Evolutionary conservation across 2,329 filamentous ascomycete species (phyloP).

Genomic region (Fusarium cyanostomum): DNA sequence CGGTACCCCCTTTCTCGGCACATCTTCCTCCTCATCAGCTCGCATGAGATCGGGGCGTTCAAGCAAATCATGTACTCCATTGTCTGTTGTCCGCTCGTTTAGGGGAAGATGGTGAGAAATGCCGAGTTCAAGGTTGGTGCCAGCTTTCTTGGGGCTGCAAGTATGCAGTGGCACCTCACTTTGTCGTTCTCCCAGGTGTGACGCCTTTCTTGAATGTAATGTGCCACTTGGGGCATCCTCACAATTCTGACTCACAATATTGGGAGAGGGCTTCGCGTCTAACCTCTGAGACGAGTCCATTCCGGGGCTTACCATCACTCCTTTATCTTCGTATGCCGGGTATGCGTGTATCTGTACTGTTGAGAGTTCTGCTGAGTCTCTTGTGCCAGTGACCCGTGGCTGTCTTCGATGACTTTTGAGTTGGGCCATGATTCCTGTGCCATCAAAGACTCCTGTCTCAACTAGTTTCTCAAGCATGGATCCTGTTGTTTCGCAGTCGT

Average conservation of each 20-base stretch:
- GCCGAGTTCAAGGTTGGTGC: not conserved
- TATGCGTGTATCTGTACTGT: not conserved
- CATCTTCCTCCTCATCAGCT: not conserved
- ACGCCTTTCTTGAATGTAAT: not conserved
- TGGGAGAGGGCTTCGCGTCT: not conserved
- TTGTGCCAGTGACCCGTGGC: not conserved
- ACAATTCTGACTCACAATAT: not conserved
- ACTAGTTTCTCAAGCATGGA: slow-evolving; percentile 22
- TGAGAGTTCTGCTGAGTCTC: not conserved
- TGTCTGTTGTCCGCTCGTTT: not conserved
- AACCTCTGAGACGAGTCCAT: not conserved
- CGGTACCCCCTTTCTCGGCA: not conserved
- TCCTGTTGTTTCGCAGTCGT: not conserved
- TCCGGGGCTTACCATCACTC: slow-evolving; percentile 26
- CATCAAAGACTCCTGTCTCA: slow-evolving; percentile 33
- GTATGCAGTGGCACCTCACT: not conserved
- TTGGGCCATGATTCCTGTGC: slow-evolving; percentile 7
- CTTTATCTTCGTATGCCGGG: slow-evolving; percentile 32
- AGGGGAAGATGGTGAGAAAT: not conserved
- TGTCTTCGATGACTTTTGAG: not conserved
- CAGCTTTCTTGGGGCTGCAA: not conserved
- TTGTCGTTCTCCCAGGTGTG: not conserved
- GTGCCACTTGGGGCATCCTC: not conserved
- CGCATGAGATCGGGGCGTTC: not conserved
- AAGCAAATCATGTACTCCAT: not conserved